Base-by-base conservation (phyloP, 2,329 filamentous ascomycete species). In the Fusarium chlamydosporum region DNA sequence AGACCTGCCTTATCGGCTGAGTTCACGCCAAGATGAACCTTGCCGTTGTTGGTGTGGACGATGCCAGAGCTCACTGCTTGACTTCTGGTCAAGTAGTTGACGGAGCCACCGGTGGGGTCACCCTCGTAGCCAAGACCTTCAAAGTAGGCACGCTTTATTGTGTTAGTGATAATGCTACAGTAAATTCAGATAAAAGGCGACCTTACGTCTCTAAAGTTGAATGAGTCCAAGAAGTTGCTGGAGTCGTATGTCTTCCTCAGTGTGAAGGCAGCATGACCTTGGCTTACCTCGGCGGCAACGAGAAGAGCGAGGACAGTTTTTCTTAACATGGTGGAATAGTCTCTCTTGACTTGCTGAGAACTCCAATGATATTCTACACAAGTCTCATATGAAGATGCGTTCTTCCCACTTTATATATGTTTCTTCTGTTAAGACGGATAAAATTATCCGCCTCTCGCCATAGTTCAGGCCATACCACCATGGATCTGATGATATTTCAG, bases 191-290 rank as follows among this genome's bases (percentile, higher is more conserved):
- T 23, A 23, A 23, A 23, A 23, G 23, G 23, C 23, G 23, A 0
- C 12, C 50, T 56, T 33, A 62, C 59, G 35, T 63, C 60, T 56
- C 56, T 29, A 20, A 63, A 63, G 56, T 63, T 10, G 7, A 63
- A 63, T 7, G 56, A 54, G 37, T 63, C 48, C 6, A 63, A n/a
- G 18, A 63, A 63, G 13, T 63, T 63, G 7, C 56, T 56, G 6
- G 60, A 41, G 12, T 63, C 60, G 9, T 63, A 63, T 5, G 60
- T 61, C 37, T 43, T 63, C 13, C 27, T 63, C n/a, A 63, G 20
- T 2, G 54, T 59, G 2, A 59, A 62, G 3, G 54, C 56, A 8
- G 51, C 54, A 5, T 20, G 51, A 2, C 16, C 6, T 16, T 29
- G 37, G 29, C 45, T 46, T 34, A 20, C 56, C 34, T 40, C 56